A percentile compares a stretch with the other conserved stretches of the same genome.
Evolutionary conservation across 192 early-diverging fungal species (phyloP).

Genomic region (Borealophlyctis nickersoniae): DNA sequence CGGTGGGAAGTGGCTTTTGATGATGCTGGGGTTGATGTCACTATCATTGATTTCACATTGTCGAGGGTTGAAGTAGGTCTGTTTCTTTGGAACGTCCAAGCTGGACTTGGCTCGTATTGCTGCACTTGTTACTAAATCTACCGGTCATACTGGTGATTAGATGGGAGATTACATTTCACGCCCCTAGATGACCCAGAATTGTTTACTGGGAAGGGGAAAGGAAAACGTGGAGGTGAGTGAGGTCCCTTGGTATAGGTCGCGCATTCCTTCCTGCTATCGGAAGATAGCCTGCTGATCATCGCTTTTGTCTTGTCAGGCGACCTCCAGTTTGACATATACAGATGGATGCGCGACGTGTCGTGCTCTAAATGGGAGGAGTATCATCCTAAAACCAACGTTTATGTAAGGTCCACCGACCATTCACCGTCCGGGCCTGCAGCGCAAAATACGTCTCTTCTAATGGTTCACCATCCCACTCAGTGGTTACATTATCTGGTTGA

Average conservation of each 20-base stretch:
- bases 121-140: too few species aligned
- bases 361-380: conserved; percentile 32
- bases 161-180: conserved; percentile 10
- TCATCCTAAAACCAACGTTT: conserved; percentile 42
- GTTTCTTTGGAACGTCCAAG: not conserved
- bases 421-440: not conserved
- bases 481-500: conserved; percentile 52
- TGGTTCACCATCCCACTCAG: conserved; percentile 7
- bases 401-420: conserved; percentile 19
- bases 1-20: not conserved
- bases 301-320: conserved; percentile 2
- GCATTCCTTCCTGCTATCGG: not conserved
- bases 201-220: conserved; percentile 38
- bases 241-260: not conserved
- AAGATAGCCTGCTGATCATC: not conserved
- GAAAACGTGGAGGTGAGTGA: conserved; percentile 31
- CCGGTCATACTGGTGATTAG: too few species aligned
- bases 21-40: conserved; percentile 29
- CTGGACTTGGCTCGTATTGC: too few species aligned
- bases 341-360: conserved; percentile 42
- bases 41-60: conserved; percentile 46
- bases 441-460: not conserved
- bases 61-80: conserved; percentile 24
- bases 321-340: conserved; percentile 44
- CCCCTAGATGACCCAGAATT: conserved; percentile 35